These are phyloP conservation scores for Corchorus olitorius DNA, from an alignment of 345 rosid species.

Conservation along the genomic window DNA sequence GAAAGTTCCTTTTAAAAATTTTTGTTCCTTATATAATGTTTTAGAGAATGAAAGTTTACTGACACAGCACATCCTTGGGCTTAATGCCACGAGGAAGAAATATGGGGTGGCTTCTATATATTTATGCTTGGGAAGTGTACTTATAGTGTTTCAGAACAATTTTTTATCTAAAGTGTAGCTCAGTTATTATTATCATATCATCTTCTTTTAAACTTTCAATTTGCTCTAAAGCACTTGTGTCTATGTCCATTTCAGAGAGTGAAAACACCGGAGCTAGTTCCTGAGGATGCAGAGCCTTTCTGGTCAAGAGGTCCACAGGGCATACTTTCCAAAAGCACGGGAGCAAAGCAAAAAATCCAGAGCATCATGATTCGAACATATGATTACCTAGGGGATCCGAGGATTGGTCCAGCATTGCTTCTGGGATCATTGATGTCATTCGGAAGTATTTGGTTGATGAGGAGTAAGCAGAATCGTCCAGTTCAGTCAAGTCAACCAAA, in stretches of 20 bases:
- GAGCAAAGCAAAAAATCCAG: constrained; percentile 51
- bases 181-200: not conserved
- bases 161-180: not conserved
- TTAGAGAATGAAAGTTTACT: not conserved
- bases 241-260: constrained; percentile 52
- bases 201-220: constrained; percentile 12
- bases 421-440: constrained; percentile 71
- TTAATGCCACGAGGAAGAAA: not conserved
- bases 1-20: not conserved
- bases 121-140: not conserved
- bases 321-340: constrained; percentile 54
- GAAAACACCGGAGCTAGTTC: constrained; percentile 78
- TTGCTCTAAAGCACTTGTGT: constrained; percentile 6
- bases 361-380: constrained; percentile 33
- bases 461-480: constrained; percentile 52
- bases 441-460: constrained; percentile 67
- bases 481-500: constrained; percentile 43
- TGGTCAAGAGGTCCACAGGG: constrained; percentile 56
- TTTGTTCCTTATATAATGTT: not conserved
- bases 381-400: constrained; percentile 69
- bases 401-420: constrained; percentile 83
- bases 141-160: not conserved
- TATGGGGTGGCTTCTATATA: not conserved
- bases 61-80: not conserved
- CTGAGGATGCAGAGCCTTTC: constrained; percentile 74